Evolutionary conservation across 1,284 basidiomycete genomes (phyloP), one percentile per base, ranked within the genome.

Genomic region (Pholiota adiposa): DNA sequence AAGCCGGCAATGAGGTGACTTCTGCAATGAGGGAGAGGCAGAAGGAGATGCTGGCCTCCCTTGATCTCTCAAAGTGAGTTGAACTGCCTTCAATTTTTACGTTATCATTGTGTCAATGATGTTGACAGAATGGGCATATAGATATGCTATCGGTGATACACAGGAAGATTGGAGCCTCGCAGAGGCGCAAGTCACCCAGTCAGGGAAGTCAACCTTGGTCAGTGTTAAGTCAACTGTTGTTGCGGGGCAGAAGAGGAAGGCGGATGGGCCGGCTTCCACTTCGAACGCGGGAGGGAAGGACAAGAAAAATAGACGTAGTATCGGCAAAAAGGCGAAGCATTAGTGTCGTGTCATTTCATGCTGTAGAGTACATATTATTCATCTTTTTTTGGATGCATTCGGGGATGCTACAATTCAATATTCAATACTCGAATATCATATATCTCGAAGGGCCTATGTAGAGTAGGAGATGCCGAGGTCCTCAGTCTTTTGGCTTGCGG

Each of bases 31-130:
- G 80, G 52, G 87, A 90, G 73, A 85, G 86, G 71, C 94, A 97
- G 75, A 82, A 89, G 19, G 91, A 91, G 73, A 86, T 97, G 81
- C 88, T 98, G 56, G 87, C 92, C 66, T 84, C 92, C 21, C 80
- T 97, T 27, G 93, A 97, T 76, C 75, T 97, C 66, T 85, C 81
- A 76, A 89, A 91, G 93, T 96, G 72, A 83, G 92, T 12, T 4
- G 14, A n/a, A 82, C 25, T 50, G 29, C 34, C 52, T 49, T 52
- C 43, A 58, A 52, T 16, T 57, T 62, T 33, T 38, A 58, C 14
- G 14, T 34, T 29, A 27, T 55, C 36, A 16, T 25, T 27, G 18
- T 27, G 33, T 38, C 18, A 46, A 55, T 18, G 19, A 27, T 55
- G 54, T 55, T 55, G 23, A 55, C 33, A 55, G 43, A 34, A 62